Evolutionary conservation across 345 rosid species (phyloP), one percentile per base, ranked within the genome.

Genomic region (Mallotus nudiflorus): DNA sequence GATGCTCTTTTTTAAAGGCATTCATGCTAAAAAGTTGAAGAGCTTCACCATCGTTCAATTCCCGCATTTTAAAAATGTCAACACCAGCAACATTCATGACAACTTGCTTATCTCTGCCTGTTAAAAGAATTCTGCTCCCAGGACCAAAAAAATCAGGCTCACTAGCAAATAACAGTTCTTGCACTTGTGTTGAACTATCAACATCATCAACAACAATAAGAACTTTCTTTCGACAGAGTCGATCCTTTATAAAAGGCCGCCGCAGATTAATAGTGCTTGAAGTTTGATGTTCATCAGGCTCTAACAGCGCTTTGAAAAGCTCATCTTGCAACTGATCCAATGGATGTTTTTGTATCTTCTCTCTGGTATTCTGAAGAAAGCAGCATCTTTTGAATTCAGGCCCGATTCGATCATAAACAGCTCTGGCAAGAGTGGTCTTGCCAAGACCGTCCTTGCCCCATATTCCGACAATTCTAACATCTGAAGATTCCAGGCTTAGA

Each of bases 141-240:
- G 3, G 0, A 13, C 53, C 71, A 54, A 67, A 18, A 8, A 0
- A 67, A 54, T 31, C 22, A 19, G 0, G 39, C 46, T 42, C 46
- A 19, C 0, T 19, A 18, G 9, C 71, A 24, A 39, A 42, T 12
- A 42, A n/a, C 11, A 67, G 27, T 1, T 3, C 19, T 2, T 54
- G n/a, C 13, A 67, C 18, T 54, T 67, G 61, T 7, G 2, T 14
- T 8, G 8, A 15, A 33, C 31, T 19, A 39, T 40, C 20, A 22
- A 27, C 71, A 67, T 67, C 62, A 27, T 67, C 71, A 22, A 67
- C 22, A 49, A 65, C 53, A 31, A 65, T 20, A 14, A 65, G 39
- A 28, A 65, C 69, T 20, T 49, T 65, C 16, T 49, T 65, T 1
- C 31, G 56, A 27, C 27, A 3, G 7, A 65, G 37, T 0, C 24